Percentiles rank a stretch among this genome's conserved stretches.
phyloP scores from a whole-genome alignment of 2,329 filamentous ascomycete species.

The Alternaria viburni region DNA sequence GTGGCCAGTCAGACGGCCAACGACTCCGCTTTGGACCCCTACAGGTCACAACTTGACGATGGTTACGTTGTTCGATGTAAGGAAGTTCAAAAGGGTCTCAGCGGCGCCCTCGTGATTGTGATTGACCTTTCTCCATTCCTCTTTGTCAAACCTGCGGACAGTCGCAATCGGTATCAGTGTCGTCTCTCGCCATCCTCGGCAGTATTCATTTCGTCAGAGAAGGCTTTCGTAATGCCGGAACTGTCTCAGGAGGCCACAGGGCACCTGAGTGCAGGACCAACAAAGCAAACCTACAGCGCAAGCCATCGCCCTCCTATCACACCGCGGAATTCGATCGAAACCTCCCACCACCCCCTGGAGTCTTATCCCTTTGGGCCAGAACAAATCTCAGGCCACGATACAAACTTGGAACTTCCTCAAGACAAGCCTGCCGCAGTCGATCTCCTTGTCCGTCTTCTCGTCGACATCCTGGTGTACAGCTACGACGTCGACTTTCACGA shows the following conservation, averaged over 20 bases:
- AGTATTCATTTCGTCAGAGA: not conserved
- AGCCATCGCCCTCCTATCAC: not conserved
- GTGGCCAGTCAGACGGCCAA: not conserved
- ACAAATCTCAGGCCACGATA: not conserved
- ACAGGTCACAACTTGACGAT: not conserved
- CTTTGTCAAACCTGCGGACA: too few relatives aligned
- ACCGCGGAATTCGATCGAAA: not conserved
- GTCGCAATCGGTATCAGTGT: not conserved
- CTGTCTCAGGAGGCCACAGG: not conserved
- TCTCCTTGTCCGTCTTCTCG: not conserved
- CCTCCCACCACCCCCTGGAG: not conserved
- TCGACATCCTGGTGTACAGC: constrained; percentile 4
- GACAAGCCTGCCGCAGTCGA: not conserved
- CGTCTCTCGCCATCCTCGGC: not conserved
- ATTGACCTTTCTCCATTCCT: not conserved
- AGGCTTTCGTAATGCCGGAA: not conserved
- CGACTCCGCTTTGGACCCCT: not conserved
- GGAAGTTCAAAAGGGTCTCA: not conserved
- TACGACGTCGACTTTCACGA: not conserved
- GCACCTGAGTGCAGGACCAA: not conserved
- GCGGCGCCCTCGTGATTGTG: not conserved
- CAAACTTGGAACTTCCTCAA: not conserved
- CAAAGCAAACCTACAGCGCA: not conserved
- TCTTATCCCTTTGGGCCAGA: not conserved
- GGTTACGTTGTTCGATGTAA: not conserved